Base-by-base conservation (phyloP, 2,329 filamentous ascomycete species). In the Arthrobotrys sphaeroides region DNA sequence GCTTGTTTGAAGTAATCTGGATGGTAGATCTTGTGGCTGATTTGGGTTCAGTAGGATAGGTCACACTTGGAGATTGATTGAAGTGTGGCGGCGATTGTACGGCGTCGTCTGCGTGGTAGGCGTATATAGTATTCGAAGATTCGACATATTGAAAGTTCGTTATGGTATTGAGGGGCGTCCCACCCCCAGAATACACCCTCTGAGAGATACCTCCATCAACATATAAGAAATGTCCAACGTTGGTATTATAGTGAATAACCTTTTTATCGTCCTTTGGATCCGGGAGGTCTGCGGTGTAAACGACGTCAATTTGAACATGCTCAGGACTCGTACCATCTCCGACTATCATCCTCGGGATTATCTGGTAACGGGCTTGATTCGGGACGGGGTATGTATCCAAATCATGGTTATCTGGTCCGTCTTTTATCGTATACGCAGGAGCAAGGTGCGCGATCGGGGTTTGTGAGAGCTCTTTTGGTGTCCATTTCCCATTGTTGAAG, bases 401-500 rank as follows among this genome's bases (percentile, higher is more conserved):
- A 7, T 49, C 18, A n/a, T 26, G 10, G 5, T 28, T 28, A 13
- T 45, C 42, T 24, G 7, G 18, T n/a, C 45, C 45, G 7, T 49
- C 45, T 10, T 49, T 49, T 49, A 49, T 28, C 3, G 24, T 28
- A 49, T 49, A 49, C 16, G 26, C 20, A 1, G 45, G 18, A 28
- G 45, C 45, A 16, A 49, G 45, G 13, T 49, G 45, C 5, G 22
- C 45, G 1, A 49, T 49, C 2, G 45, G 24, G 4, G 22, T 49
- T n/a, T 49, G 45, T 16, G 45, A 28, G 2, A 49, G 45, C 28
- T 77, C 38, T 47, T 77, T 80, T 5, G 68, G 61, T 0, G 79
- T 77, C 79, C 79, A 80, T 40, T 60, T 78, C 38, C 78, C 79
- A 57, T 80, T 79, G 12, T 70, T 62, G 22, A 77, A 75, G 42